phyloP scores from a whole-genome alignment of 768 basidiomycete genomes.

The Tricholomella constricta region DNA sequence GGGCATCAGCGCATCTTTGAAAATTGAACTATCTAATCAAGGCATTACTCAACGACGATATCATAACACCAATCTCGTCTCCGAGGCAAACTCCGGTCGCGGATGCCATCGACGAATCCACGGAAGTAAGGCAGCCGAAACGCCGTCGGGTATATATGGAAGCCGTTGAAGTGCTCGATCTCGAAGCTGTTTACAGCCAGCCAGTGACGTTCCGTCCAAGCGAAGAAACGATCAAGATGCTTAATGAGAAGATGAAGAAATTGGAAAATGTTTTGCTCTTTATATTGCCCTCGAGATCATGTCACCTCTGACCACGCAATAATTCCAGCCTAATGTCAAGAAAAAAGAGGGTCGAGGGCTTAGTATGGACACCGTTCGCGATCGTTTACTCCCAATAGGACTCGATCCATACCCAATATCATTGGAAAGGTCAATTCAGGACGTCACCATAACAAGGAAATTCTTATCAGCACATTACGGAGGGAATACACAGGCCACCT shows the following conservation, averaged over 20 bases:
- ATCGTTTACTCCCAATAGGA: constrained; percentile 5
- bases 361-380: constrained; percentile 1
- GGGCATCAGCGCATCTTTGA: not conserved
- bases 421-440: not conserved
- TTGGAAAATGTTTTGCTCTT: constrained; percentile 2
- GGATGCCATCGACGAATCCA: not conserved
- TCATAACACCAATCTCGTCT: not conserved
- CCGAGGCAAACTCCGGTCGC: not conserved
- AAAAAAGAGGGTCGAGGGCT: constrained; percentile 4
- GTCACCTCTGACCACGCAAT: too few relatives aligned
- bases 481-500: constrained; percentile 7
- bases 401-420: constrained; percentile 8
- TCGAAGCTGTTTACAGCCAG: not conserved
- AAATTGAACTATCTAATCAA: not conserved
- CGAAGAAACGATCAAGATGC: not conserved
- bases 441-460: not conserved
- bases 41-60: not conserved
- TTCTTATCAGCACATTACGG: constrained; percentile 11
- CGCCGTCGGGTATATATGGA: constrained; percentile 3
- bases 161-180: not conserved
- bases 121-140: not conserved
- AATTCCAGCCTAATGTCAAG: constrained; percentile 3
- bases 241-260: constrained; percentile 1
- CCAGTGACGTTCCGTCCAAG: not conserved
- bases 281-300: not conserved